phyloP scores from a whole-genome alignment of 2,329 filamentous ascomycete species.

The Penicillium verrucosum region DNA sequence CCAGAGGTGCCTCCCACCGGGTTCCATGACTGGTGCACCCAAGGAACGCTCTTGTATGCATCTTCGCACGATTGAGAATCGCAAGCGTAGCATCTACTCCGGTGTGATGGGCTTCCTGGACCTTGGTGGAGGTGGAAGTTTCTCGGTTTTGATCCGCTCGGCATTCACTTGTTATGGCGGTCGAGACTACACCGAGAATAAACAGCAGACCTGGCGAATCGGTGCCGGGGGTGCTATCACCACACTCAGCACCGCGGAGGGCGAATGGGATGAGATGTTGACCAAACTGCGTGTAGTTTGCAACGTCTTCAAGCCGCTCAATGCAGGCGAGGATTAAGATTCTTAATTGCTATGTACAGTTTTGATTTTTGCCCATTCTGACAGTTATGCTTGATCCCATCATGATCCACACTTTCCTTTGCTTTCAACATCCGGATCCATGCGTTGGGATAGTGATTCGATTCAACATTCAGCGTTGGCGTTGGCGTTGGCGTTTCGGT shows the following conservation, averaged over 20 bases:
- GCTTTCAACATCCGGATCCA: constrained; percentile 30
- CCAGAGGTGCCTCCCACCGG: constrained; percentile 74
- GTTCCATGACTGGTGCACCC: constrained; percentile 94
- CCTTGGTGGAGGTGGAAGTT: constrained; percentile 78
- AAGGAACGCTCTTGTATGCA: constrained; percentile 91
- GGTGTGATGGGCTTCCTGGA: constrained; percentile 90
- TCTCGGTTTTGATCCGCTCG: constrained; percentile 85
- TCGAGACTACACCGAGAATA: constrained; percentile 11
- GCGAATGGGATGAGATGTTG: constrained; percentile 89
- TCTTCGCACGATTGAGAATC: constrained; percentile 64
- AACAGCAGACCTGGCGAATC: constrained; percentile 63
- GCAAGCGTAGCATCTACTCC: constrained; percentile 71
- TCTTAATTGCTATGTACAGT: background rate
- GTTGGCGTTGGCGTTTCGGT: constrained; percentile 21
- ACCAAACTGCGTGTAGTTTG: constrained; percentile 59
- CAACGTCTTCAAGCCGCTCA: constrained; percentile 38
- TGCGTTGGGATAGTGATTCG: constrained; percentile 13
- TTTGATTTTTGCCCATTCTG: background rate
- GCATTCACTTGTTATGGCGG: constrained; percentile 55
- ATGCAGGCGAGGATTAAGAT: background rate
- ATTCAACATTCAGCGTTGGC: constrained; percentile 35
- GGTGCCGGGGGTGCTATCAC: constrained; percentile 91
- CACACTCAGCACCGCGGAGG: constrained; percentile 71
- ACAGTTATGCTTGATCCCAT: background rate
- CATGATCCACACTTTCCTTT: constrained; percentile 12